Conservation (phyloP, 139 green algal species). For the Spirogloea muscicola region DNA sequence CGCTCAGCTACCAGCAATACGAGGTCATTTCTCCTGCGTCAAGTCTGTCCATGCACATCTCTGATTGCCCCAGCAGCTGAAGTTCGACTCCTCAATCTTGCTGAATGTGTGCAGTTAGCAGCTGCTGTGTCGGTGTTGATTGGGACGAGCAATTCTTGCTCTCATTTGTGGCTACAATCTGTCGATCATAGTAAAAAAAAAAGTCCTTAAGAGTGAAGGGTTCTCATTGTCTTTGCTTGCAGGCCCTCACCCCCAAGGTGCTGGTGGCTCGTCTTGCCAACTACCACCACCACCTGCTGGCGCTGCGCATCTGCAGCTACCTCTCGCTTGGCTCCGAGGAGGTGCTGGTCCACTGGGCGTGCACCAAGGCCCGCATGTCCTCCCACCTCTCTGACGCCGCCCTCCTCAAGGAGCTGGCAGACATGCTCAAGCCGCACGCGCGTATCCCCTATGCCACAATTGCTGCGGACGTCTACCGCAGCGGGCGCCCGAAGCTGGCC, state of each 20-base stretch:
- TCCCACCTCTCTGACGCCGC: conserved; percentile 52
- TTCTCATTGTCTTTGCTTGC: no score
- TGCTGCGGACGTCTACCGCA: conserved; percentile 12
- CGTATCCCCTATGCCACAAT: conserved; percentile 37
- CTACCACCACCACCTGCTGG: conserved; percentile 61
- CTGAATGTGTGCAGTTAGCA: no score
- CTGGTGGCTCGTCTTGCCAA: conserved; percentile 65
- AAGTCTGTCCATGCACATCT: no score
- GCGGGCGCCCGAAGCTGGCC: conserved; percentile 51
- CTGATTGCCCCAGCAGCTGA: no score
- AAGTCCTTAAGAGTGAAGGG: no score
- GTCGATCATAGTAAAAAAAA: no score
- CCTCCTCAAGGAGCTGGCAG: conserved; percentile 60
- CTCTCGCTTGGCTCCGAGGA: conserved; percentile 29
- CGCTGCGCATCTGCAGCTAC: conserved; percentile 54
- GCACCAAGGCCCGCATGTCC: conserved; percentile 65
- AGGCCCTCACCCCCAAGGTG: conserved; percentile 42
- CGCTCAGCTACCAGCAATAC: conserved; percentile 73
- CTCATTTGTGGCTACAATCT: no score
- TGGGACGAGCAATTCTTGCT: no score
- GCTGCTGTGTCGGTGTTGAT: no score
- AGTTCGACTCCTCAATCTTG: no score
- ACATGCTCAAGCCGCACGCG: conserved; percentile 42
- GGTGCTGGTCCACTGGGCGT: conserved; percentile 78
- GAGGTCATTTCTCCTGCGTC: conserved; percentile 49